A percentile compares a stretch with the other conserved stretches of the same genome.
Evolutionary conservation across 441 rosid genomes (phyloP).

Genomic region (Cnidoscolus chayamansa): DNA sequence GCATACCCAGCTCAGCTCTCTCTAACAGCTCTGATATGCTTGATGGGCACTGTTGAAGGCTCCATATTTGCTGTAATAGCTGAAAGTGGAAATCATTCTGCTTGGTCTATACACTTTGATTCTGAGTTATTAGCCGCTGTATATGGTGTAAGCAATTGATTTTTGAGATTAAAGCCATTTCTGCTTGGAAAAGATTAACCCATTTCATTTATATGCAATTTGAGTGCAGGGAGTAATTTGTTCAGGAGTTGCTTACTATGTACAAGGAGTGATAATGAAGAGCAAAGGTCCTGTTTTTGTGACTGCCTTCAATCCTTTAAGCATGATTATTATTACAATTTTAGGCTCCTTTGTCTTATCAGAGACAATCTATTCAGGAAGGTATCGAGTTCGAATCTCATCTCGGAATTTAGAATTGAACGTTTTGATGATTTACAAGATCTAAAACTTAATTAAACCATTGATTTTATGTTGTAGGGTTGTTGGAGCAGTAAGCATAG

Average conservation of each 20-base stretch:
- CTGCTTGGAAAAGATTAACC: too few relatives aligned
- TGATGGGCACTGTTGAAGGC: constrained; percentile 71
- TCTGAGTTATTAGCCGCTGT: constrained; percentile 56
- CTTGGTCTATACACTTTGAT: constrained; percentile 73
- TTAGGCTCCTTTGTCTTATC: constrained; percentile 68
- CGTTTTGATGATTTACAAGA: too few relatives aligned
- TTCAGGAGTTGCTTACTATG: constrained; percentile 69
- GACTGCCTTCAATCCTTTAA: constrained; percentile 70
- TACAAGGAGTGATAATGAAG: constrained; percentile 72
- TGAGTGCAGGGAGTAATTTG: constrained; percentile 69
- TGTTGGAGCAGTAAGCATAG: constrained; percentile 66
- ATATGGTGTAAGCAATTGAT: constrained; percentile 61
- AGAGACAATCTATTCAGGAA: constrained; percentile 68
- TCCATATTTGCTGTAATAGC: constrained; percentile 42
- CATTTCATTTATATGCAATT: too few relatives aligned
- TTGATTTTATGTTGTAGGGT: constrained; percentile 41
- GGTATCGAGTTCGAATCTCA: constrained; percentile 33
- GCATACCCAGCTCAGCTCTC: constrained; percentile 77
- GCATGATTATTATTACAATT: constrained; percentile 75
- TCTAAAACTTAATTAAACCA: too few relatives aligned
- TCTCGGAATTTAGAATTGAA: too few relatives aligned
- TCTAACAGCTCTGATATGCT: constrained; percentile 67
- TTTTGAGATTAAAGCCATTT: not conserved
- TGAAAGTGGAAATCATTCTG: constrained; percentile 52
- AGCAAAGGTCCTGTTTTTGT: constrained; percentile 85